Conservation (phyloP, 257 asterid species). For the Perilla frutescens region DNA sequence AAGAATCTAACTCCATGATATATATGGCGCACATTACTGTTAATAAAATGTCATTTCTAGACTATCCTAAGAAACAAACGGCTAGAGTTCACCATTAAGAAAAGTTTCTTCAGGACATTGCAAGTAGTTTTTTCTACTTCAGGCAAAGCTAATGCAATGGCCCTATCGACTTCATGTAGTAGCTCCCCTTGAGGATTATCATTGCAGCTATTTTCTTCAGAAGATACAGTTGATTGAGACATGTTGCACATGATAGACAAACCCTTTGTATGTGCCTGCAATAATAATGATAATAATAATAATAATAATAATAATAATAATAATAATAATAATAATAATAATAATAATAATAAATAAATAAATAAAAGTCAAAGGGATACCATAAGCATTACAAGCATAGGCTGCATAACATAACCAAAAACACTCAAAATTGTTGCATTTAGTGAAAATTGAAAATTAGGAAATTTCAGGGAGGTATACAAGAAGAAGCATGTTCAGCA, state of each 20-base stretch:
- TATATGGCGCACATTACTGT: conserved; percentile 40
- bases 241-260: conserved; percentile 57
- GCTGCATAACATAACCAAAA: background rate
- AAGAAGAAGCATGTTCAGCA: conserved; percentile 74
- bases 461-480: conserved; percentile 48
- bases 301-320: too few relatives aligned
- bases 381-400: conserved; percentile 23
- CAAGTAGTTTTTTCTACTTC: conserved; percentile 58
- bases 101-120: conserved; percentile 60
- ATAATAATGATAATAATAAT: too few relatives aligned
- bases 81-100: conserved; percentile 62
- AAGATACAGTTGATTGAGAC: conserved; percentile 38
- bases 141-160: conserved; percentile 63
- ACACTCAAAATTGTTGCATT: background rate
- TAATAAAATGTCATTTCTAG: conserved; percentile 30
- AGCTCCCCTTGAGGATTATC: conserved; percentile 41
- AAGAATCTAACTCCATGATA: conserved; percentile 84
- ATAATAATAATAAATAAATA: too few relatives aligned
- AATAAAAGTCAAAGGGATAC: conserved; percentile 31
- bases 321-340: too few relatives aligned
- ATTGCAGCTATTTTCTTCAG: conserved; percentile 44
- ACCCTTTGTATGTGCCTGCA: conserved; percentile 77
- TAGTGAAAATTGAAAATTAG: conserved; percentile 4
- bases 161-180: conserved; percentile 41
- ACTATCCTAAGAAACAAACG: conserved; percentile 29